These are phyloP conservation scores for Allomyces macrogynus DNA, from an alignment of 192 early-diverging fungal species.

Conservation along the genomic window DNA sequence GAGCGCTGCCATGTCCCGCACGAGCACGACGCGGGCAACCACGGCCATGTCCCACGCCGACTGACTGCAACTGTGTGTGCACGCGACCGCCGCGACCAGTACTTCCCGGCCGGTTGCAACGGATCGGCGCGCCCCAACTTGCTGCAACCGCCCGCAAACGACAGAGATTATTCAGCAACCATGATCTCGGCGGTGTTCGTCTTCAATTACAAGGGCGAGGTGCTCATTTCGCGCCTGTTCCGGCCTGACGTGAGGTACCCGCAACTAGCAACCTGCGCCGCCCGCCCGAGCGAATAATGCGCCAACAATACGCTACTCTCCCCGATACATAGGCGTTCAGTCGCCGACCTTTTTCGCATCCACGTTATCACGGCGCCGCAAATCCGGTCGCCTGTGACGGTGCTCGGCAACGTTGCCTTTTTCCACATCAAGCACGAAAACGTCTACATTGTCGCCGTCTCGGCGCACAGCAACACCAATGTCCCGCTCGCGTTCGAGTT, in stretches of 20 bases:
- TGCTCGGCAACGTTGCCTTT: conserved; percentile 74
- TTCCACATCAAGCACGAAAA: conserved; percentile 96
- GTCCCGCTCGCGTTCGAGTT: conserved; percentile 67
- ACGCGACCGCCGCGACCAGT: too few species aligned
- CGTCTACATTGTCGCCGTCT: conserved; percentile 68
- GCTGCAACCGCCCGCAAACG: too few species aligned
- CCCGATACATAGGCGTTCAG: conserved; percentile 53
- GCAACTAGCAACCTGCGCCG: not conserved
- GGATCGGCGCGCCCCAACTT: too few species aligned
- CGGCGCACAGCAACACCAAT: conserved; percentile 50
- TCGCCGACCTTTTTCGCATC: conserved; percentile 90
- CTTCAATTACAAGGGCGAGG: conserved; percentile 69
- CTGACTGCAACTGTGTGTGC: too few species aligned
- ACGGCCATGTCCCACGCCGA: too few species aligned
- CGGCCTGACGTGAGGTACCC: conserved; percentile 82
- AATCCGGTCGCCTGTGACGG: conserved; percentile 61
- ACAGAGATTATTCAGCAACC: too few species aligned
- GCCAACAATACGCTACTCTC: too few species aligned
- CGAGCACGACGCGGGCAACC: too few species aligned
- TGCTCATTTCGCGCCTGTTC: conserved; percentile 87
- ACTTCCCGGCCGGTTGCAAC: too few species aligned
- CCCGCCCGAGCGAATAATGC: too few species aligned
- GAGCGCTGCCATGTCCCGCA: too few species aligned
- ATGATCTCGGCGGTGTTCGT: not conserved
- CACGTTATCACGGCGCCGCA: conserved; percentile 84